Evolutionary conservation across 768 basidiomycete species (phyloP).

Genomic region (Mycena floridula): DNA sequence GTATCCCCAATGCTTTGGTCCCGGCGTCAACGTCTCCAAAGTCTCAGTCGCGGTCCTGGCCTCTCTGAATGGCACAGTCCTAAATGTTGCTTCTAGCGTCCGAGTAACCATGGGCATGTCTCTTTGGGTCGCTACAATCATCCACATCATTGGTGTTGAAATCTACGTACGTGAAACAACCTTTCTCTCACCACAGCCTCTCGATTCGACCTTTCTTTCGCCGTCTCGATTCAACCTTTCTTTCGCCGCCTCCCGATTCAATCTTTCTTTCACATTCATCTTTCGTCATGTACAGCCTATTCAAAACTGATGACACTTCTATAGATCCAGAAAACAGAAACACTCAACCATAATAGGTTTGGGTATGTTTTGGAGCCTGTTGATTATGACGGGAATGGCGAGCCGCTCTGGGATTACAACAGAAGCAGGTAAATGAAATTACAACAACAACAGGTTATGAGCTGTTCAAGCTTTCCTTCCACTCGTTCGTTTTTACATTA

Average conservation of each 20-base stretch:
- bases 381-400: neutral
- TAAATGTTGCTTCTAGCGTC: conserved; percentile 12
- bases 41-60: conserved; percentile 17
- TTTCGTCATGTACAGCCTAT: no score
- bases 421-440: neutral
- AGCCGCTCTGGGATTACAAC: neutral
- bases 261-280: no score
- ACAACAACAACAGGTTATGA: no score
- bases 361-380: neutral
- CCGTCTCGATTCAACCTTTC: no score
- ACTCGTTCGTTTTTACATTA: no score
- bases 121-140: conserved; percentile 18
- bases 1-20: conserved; percentile 18
- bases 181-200: neutral
- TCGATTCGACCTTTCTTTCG: neutral
- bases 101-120: conserved; percentile 19
- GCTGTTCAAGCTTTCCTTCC: no score
- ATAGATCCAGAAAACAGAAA: neutral
- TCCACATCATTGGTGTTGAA: conserved; percentile 17
- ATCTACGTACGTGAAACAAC: conserved; percentile 14
- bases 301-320: no score
- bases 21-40: conserved; percentile 5
- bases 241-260: no score
- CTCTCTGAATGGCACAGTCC: conserved; percentile 6
- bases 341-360: neutral